Base-by-base conservation (phyloP, 331 rosid genomes). In the Quercus tomentella region DNA sequence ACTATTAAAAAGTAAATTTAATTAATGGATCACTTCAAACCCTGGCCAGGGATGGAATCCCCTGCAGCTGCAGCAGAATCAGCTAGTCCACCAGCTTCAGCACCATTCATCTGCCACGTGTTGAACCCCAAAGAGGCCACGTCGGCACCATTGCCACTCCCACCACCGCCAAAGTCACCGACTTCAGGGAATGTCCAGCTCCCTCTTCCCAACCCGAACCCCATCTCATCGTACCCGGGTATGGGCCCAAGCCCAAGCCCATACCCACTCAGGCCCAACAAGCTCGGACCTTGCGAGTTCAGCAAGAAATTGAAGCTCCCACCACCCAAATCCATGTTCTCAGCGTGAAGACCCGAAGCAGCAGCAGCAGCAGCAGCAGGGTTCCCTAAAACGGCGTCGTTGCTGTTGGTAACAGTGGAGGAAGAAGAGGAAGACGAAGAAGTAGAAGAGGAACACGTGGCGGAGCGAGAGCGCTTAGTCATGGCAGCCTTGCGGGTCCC, bases 401-500 rank as follows among this genome's bases (percentile, higher is more conserved):
- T 74, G 58, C 77, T 62, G 73, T 82, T 70, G 14, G 83, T 72
- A 22, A 81, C 62, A 25, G 85, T 49, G 6, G 76, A 21, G 16
- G 83, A 35, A 8, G 77, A 21, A 15, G 82, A 26, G 9, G 83
- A 57, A 66, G 82, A 35, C 10, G 82, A 68, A 49, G 87, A 31
- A 49, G 71, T 1, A 12, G 54, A 8, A 8, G 45, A 41, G 12
- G 45, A 41, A 41, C 49, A 15, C 2, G 72, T 20, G 17, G 21
- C 62, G 31, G 80, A 56, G 21, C 89, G 85, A 7, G 85, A 54
- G 54, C 55, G 87, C 68, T 81, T 87, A 74, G 89, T 20, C 71
- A 72, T 86, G 70, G 87, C 30, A 65, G 69, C 83, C 78, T 89
- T 89, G 49, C 92, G 89, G 26, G 88, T 67, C 37, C 88, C 90